Conservation (phyloP, 768 basidiomycete genomes). For the Phaffia tasmanica region DNA sequence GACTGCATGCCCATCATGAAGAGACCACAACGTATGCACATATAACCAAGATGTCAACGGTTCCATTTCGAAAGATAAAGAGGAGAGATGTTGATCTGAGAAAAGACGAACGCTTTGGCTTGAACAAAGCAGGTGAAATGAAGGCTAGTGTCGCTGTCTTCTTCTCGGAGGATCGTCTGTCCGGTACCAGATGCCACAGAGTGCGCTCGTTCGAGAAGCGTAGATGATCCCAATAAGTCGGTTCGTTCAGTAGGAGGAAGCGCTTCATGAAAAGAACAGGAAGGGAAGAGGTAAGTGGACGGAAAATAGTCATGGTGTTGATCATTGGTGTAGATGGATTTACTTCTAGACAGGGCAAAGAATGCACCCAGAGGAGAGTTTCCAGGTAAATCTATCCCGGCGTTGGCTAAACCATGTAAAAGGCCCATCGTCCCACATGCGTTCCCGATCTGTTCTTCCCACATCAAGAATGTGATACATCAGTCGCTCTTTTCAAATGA, state of each 20-base stretch:
- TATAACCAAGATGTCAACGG: neutral
- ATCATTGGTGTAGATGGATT: neutral
- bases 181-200: constrained; percentile 56
- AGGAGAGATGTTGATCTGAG: neutral
- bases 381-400: constrained; percentile 38
- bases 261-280: neutral
- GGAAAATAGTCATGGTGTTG: neutral
- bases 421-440: constrained; percentile 83
- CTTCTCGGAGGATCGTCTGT: constrained; percentile 51
- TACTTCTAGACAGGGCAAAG: constrained; percentile 29
- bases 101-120: constrained; percentile 42
- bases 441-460: constrained; percentile 54
- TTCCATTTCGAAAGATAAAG: neutral
- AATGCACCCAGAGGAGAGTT: constrained; percentile 33
- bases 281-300: neutral
- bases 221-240: constrained; percentile 58
- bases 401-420: constrained; percentile 71
- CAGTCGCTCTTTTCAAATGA: neutral
- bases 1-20: neutral
- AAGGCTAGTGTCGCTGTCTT: constrained; percentile 57
- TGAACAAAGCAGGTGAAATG: constrained; percentile 83
- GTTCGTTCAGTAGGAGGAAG: constrained; percentile 60
- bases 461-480: neutral
- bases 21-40: neutral
- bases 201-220: constrained; percentile 69